Evolutionary conservation across 2,329 filamentous ascomycete species (phyloP), one percentile per base, ranked within the genome.

Genomic region (Nothophaeocryptopus gaeumannii): DNA sequence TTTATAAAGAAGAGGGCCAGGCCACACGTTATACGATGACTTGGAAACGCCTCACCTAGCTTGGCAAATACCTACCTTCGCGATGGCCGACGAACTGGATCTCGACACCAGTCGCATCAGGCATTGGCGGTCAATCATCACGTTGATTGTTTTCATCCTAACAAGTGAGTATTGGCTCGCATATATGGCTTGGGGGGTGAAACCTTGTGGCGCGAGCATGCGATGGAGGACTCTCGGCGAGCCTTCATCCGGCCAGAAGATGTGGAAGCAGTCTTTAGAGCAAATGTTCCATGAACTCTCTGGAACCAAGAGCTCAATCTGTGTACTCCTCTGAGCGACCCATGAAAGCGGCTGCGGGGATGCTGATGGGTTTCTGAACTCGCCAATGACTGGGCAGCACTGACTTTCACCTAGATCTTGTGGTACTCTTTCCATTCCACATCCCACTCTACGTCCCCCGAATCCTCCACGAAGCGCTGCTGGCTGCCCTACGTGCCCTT

Each of bases 91-190:
- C 40, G 29, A 58, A 62, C 9, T 26, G 20, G 63, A 70, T 47
- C 64, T 78, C 9, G 72, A 82, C 54, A 83, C 80, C 20, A 66
- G 66, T 40, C 69, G 76, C 57, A 88, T 89, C 60, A 77, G 67
- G 47, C 68, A 79, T 50, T 88, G 84, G 85, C 75, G 79, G 42
- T 87, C 85, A 12, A 88, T 89, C 42, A 69, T 88, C 49, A 88
- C 84, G 0, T 74, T 89, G 31, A 70, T 89, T 45, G 78, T 84
- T 38, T 89, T 89, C 60, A 72, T 88, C 31, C 37, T 86, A 35
- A 84, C 85, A 4, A 89, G 85, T 88, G 71, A 76, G 83, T 80
- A 29, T 12, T 10, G 14, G 20, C 20, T 26, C 20, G 20, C 20
- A 26, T 26, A 7, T 26, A 26, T 7, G 20, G 20, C 20, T 26